A percentile compares a stretch with the other conserved stretches of the same genome.
Evolutionary conservation across 108 stramenopile genomes (phyloP).

Genomic region (Pseudonitzschia multistriata): DNA sequence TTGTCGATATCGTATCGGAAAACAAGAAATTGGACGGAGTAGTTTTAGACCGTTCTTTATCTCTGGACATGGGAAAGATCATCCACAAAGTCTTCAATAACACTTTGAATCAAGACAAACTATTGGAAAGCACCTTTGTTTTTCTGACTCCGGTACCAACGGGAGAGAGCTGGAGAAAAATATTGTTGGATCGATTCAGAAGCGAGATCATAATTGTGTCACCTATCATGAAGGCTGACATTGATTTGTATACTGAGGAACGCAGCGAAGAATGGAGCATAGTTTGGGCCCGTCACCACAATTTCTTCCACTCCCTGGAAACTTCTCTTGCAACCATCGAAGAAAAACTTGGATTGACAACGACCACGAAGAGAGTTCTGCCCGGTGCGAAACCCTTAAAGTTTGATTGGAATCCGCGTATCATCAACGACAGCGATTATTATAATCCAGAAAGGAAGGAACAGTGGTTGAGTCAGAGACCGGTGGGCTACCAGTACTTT

Average conservation of each 20-base stretch:
- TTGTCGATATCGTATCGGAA: neutral
- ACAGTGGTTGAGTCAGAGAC: neutral
- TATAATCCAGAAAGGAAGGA: neutral
- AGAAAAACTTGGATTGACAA: neutral
- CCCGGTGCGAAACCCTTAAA: neutral
- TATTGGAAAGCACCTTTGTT: neutral
- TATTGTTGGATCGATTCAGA: slow-evolving; percentile 12
- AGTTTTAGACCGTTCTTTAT: neutral
- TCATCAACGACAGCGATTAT: neutral
- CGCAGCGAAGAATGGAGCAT: slow-evolving; percentile 2
- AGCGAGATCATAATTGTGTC: neutral
- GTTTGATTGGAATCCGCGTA: neutral
- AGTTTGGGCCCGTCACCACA: neutral
- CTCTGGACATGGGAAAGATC: slow-evolving; percentile 1
- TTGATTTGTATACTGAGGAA: slow-evolving; percentile 1
- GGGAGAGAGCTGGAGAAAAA: slow-evolving; percentile 6
- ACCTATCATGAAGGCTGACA: neutral
- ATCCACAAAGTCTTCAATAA: slow-evolving; percentile 12
- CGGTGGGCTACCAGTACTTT: neutral
- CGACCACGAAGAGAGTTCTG: neutral
- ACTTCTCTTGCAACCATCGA: neutral
- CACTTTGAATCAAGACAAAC: neutral
- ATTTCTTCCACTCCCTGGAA: neutral
- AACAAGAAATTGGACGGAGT: neutral
- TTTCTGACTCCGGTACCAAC: neutral